These are phyloP conservation scores for Eragrostis tef DNA, from an alignment of 202 grass and related monocot genomes.

Conservation along the genomic window DNA sequence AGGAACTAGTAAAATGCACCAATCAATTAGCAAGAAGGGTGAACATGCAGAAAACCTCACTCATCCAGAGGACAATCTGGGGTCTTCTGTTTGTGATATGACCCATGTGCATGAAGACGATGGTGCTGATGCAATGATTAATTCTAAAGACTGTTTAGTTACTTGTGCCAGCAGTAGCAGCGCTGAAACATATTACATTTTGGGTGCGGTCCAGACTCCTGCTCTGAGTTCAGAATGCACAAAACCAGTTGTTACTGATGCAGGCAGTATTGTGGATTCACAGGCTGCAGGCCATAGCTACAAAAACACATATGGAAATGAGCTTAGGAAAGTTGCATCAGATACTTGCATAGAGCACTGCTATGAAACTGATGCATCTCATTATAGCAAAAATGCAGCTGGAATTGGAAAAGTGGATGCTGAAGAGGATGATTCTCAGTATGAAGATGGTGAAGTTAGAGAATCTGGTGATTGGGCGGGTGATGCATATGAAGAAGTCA, in stretches of 20 bases:
- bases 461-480: constrained; percentile 71
- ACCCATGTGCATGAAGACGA: constrained; percentile 15
- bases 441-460: constrained; percentile 95
- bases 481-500: constrained; percentile 59
- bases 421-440: constrained; percentile 95
- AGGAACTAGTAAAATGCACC: constrained; percentile 52
- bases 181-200: constrained; percentile 49
- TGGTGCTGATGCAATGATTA: constrained; percentile 31
- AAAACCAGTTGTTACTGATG: constrained; percentile 34
- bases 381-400: constrained; percentile 46
- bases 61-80: constrained; percentile 31
- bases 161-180: constrained; percentile 50
- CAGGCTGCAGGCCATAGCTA: constrained; percentile 39
- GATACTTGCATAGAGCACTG: constrained; percentile 40
- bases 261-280: constrained; percentile 43
- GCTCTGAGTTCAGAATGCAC: constrained; percentile 38
- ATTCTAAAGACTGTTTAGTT: constrained; percentile 40
- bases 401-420: constrained; percentile 49
- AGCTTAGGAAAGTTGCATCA: constrained; percentile 42
- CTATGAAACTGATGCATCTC: constrained; percentile 44
- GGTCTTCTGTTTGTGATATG: constrained; percentile 36
- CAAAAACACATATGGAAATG: constrained; percentile 40
- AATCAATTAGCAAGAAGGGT: constrained; percentile 34
- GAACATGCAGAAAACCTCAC: constrained; percentile 43
- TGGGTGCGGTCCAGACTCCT: constrained; percentile 27